Evolutionary conservation across 2,329 filamentous ascomycete genomes (phyloP).

Genomic region (Atkinsonella hypoxylon): DNA sequence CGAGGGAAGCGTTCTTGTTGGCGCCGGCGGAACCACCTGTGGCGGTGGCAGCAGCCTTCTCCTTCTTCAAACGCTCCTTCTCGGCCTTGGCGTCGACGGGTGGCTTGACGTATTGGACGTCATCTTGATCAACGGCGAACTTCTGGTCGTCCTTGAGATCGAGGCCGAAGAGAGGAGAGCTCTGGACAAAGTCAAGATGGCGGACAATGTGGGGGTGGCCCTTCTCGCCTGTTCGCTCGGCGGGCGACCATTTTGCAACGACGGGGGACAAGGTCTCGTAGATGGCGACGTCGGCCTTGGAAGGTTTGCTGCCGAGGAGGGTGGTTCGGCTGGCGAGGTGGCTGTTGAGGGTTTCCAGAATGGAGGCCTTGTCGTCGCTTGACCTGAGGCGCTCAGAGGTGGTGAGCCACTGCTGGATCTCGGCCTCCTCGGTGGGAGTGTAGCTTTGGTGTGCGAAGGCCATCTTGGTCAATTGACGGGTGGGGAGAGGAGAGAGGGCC

Average conservation of each 20-base stretch:
- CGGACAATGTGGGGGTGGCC: constrained; percentile 87
- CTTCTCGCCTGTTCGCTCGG: constrained; percentile 80
- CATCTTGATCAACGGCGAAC: constrained; percentile 64
- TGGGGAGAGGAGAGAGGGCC: constrained; percentile 24
- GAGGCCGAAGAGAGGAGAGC: constrained; percentile 63
- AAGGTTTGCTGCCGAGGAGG: constrained; percentile 79
- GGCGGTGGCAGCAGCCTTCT: constrained; percentile 67
- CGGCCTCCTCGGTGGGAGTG: constrained; percentile 66
- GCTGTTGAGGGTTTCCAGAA: constrained; percentile 69
- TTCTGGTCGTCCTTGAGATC: constrained; percentile 61
- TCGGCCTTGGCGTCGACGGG: constrained; percentile 85
- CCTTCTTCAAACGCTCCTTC: constrained; percentile 94
- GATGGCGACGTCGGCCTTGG: constrained; percentile 72
- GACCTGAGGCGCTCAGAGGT: constrained; percentile 55
- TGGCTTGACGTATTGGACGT: constrained; percentile 79
- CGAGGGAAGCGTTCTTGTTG: constrained; percentile 31
- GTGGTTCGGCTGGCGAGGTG: constrained; percentile 85
- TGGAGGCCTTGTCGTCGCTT: constrained; percentile 48
- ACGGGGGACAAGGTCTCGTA: constrained; percentile 68
- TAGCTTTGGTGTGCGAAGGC: constrained; percentile 58
- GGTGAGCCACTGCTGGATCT: constrained; percentile 82
- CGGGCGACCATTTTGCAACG: constrained; percentile 67
- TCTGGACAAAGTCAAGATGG: constrained; percentile 89
- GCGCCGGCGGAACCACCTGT: constrained; percentile 32
- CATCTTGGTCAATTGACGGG: constrained; percentile 39